These are phyloP conservation scores for Agrocybe pediades DNA, from an alignment of 768 basidiomycete genomes.

Conservation along the genomic window DNA sequence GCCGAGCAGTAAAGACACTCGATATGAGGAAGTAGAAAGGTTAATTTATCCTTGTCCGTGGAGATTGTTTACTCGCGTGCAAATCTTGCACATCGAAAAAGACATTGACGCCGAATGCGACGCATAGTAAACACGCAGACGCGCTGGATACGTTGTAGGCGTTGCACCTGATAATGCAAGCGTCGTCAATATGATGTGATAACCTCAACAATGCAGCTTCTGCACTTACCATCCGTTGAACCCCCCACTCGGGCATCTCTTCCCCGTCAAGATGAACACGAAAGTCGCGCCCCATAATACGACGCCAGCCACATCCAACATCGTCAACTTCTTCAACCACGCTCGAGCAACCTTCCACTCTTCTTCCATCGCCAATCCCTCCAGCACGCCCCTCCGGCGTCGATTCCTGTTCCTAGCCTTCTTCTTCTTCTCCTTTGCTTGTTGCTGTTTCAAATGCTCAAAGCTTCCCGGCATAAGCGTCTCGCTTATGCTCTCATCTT, in stretches of 20 bases:
- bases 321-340: conserved; percentile 52
- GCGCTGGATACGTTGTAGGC: conserved; percentile 71
- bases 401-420: conserved; percentile 39
- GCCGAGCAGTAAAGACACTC: not conserved
- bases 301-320: conserved; percentile 48
- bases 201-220: not conserved
- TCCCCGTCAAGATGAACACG: conserved; percentile 59
- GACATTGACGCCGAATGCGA: conserved; percentile 55
- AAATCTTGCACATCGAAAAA: conserved; percentile 73
- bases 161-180: conserved; percentile 42
- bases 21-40: not conserved
- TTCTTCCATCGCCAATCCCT: conserved; percentile 63
- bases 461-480: conserved; percentile 38
- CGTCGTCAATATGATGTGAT: not conserved
- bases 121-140: conserved; percentile 55
- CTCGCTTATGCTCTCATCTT: conserved; percentile 37
- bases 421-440: conserved; percentile 32
- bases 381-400: conserved; percentile 54
- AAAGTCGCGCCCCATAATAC: conserved; percentile 61
- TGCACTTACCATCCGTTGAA: conserved; percentile 63
- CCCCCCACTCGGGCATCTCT: conserved; percentile 62
- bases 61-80: conserved; percentile 58
- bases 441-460: conserved; percentile 20
- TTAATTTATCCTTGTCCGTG: conserved; percentile 58
- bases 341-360: conserved; percentile 60